Evolutionary conservation across 2,329 filamentous ascomycete genomes (phyloP), one percentile per base, ranked within the genome.

Genomic region (Penicillium sp.): DNA sequence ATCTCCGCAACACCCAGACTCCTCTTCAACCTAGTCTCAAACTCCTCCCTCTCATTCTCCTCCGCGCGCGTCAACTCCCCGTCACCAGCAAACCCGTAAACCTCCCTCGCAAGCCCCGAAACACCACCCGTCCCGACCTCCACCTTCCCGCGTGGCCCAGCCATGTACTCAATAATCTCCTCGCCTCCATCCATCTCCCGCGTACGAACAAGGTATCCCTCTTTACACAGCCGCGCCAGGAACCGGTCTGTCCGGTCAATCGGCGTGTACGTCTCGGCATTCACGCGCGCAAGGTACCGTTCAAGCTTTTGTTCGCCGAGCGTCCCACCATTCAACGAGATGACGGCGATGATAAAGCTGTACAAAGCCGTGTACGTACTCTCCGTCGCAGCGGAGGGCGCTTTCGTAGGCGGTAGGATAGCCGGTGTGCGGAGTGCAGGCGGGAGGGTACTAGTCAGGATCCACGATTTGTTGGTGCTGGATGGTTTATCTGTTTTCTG

Each of bases 101-200:
- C 80, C 45, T 71, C 72, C 54, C 75, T 74, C 4, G 91, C 83
- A 56, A 96, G 72, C 0, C 84, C 85, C 16, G 85, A 83, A 11
- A 94, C 87, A 0, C 88, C 89, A 44, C 84, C 80, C n/a, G 85
- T 78, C 0, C 88, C 89, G 31, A 97, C 82, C 71, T 97, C 94
- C 7, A 92, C 79, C 71, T 88, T 94, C 5, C 89, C 92, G 20
- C 94, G 81, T 5, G 90, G 87, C 0, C 94, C 94, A 13, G 96
- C 82, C 50, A 88, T 82, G 81, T 90, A 99, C 43, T 89, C 91
- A 7, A 90, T 79, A 2, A 83, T 79, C 56, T 92, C 86, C 33
- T 95, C 89, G 24, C 88, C 89, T 1, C 83, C 84, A 62, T 73
- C 72, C 57, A 68, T 81, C 61, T 96, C 91, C 18, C 85, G 81